Conservation (phyloP, 2,329 filamentous ascomycete genomes). For the Aspergillus thermomutatus region DNA sequence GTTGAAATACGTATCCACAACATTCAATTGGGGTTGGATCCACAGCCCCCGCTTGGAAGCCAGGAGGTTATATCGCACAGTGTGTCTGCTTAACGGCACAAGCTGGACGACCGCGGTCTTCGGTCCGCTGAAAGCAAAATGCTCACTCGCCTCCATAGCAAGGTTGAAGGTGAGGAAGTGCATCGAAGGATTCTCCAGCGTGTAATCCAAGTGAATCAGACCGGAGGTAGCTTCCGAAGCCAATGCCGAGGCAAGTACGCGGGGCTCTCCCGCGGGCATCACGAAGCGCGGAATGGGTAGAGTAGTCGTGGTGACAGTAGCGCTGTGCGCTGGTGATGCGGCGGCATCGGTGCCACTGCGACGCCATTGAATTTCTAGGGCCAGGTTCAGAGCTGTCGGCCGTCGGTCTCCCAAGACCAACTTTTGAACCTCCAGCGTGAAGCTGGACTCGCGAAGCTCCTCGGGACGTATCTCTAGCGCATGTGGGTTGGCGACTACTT, state of each 20-base stretch:
- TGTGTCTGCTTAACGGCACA: constrained; percentile 73
- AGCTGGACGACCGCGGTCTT: constrained; percentile 79
- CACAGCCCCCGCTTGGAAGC: constrained; percentile 63
- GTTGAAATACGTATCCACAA: constrained; percentile 89
- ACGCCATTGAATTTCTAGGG: constrained; percentile 74
- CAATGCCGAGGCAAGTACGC: constrained; percentile 62
- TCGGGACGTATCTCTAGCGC: constrained; percentile 56
- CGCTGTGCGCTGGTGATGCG: constrained; percentile 22
- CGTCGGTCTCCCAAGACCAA: constrained; percentile 75
- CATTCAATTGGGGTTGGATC: constrained; percentile 69
- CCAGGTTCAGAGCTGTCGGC: constrained; percentile 69
- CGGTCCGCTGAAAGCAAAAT: constrained; percentile 88
- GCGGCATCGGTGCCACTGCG: constrained; percentile 45
- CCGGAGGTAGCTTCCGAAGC: constrained; percentile 32
- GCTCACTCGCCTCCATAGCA: constrained; percentile 85
- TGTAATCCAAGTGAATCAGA: constrained; percentile 56
- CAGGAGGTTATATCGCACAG: constrained; percentile 70
- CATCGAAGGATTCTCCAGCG: constrained; percentile 87
- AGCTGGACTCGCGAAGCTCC: constrained; percentile 67
- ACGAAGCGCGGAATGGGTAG: constrained; percentile 77
- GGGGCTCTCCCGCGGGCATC: constrained; percentile 78
- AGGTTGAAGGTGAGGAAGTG: constrained; percentile 94
- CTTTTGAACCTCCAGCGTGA: constrained; percentile 73
- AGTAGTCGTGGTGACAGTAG: constrained; percentile 58
- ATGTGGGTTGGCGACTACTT: constrained; percentile 31